A percentile compares a stretch with the other conserved stretches of the same genome.
Conservation (phyloP, 2,329 filamentous ascomycete genomes). For the Cryphonectria nitschkei region DNA sequence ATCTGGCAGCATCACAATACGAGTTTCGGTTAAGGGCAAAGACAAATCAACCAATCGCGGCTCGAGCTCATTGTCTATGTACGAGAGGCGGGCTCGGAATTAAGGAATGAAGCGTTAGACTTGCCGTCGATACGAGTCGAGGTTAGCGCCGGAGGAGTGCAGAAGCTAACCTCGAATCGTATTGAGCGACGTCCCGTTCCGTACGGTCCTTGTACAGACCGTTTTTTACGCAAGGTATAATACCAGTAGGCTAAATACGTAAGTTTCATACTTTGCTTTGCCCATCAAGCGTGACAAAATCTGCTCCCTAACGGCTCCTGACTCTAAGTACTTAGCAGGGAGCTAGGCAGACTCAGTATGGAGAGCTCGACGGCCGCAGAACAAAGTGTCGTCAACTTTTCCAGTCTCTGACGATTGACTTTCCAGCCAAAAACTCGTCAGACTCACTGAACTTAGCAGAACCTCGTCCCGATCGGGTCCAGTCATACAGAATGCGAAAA, state of each 20-base stretch:
- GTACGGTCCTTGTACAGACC: background rate
- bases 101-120: background rate
- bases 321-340: no score
- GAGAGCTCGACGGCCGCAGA: background rate
- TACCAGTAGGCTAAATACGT: background rate
- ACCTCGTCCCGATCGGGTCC: background rate
- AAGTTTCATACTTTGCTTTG: background rate
- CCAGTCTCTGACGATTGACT: background rate
- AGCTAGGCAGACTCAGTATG: background rate
- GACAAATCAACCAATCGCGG: background rate
- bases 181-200: background rate
- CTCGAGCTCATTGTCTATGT: background rate
- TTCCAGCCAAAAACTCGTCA: background rate
- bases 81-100: background rate
- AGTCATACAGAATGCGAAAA: background rate
- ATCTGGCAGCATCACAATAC: background rate
- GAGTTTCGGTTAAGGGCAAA: background rate
- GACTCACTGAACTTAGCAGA: background rate
- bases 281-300: background rate
- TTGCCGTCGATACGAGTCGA: conserved; percentile 4
- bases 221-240: background rate
- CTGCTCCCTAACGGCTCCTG: background rate
- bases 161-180: conserved; percentile 5
- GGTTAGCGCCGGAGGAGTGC: background rate
- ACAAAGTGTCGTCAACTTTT: background rate